Evolutionary conservation across 306 rosid genomes (phyloP), one percentile per base, ranked within the genome.

Genomic region (Casuarina glauca): DNA sequence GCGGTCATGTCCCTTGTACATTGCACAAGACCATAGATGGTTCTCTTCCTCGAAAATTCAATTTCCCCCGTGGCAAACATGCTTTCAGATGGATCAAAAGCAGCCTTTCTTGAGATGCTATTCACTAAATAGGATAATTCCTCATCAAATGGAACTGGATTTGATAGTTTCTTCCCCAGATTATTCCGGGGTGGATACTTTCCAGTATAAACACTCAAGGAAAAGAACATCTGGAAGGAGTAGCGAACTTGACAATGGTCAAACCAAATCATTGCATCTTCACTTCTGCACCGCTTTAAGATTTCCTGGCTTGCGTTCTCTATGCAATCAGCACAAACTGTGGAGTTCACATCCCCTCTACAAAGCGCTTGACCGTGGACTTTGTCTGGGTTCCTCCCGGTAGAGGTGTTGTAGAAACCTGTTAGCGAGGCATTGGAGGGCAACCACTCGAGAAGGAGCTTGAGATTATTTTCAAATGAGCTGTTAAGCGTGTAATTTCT

Each of bases 311-410:
- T 84, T 48, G 92, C 93, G 46, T 75, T 74, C 80, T 83, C 48
- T 39, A 88, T 42, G 76, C 97, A 89, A 26, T 72, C 44, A 58
- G 44, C 41, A 55, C 97, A 91, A 41, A 69, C 77, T 7, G 85
- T 76, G 57, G 86, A 81, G 77, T 82, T 77, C 5, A 82, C 82
- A 69, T 91, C 93, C 44, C 97, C 92, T 82, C 93, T 81, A 61
- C 92, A 89, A 1, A 89, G 89, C 82, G 89, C 80, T 76, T 81
- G 92, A 54, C 91, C 97, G 15, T 84, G 81, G 58, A 88, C 92
- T 17, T 8, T 79, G 26, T 86, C 76, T 6, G 2, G 3, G 12
- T 57, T 55, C 7, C 81, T 58, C 69, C 86, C 89, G 1, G 49
- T 0, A 0, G 76, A 75, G 42, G 82, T 60, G 77, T 74, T 64